Evolutionary conservation across 441 rosid species (phyloP).

Genomic region (Populus tomentosa): DNA sequence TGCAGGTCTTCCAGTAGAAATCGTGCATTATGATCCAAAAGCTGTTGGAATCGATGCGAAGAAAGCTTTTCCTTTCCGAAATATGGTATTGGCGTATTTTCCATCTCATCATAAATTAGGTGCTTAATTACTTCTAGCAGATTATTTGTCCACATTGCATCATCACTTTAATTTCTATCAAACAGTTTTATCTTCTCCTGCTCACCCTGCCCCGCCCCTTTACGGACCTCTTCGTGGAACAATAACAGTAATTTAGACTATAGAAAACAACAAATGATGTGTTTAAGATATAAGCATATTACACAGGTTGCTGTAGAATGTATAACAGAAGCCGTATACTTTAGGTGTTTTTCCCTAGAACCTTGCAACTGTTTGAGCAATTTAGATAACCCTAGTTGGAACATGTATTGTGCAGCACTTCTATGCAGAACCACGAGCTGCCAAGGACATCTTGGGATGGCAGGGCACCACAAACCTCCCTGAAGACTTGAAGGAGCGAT

Average conservation of each 20-base stretch:
- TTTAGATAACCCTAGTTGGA: neutral
- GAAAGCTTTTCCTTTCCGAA: constrained; percentile 94
- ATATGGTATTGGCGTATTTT: constrained; percentile 46
- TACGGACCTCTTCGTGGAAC: neutral
- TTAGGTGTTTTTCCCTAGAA: neutral
- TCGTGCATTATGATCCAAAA: constrained; percentile 90
- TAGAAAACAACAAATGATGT: neutral
- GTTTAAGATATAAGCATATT: neutral
- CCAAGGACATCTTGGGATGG: constrained; percentile 81
- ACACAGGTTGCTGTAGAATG: neutral
- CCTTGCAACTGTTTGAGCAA: neutral
- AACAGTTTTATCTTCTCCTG: neutral
- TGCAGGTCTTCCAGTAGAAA: constrained; percentile 65
- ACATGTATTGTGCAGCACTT: constrained; percentile 58
- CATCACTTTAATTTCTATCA: neutral
- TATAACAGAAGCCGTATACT: neutral
- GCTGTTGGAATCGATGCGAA: constrained; percentile 71
- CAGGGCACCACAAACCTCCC: constrained; percentile 59
- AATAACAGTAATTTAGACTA: neutral
- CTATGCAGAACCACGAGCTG: constrained; percentile 92
- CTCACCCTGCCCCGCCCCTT: neutral
- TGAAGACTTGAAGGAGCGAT: constrained; percentile 82
- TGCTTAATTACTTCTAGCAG: no score
- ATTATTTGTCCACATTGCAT: neutral
- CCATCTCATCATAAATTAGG: neutral